A percentile compares a stretch with the other conserved stretches of the same genome.
phyloP scores from a whole-genome alignment of 352 stramenopile genomes.

The Pythium dissimile region DNA sequence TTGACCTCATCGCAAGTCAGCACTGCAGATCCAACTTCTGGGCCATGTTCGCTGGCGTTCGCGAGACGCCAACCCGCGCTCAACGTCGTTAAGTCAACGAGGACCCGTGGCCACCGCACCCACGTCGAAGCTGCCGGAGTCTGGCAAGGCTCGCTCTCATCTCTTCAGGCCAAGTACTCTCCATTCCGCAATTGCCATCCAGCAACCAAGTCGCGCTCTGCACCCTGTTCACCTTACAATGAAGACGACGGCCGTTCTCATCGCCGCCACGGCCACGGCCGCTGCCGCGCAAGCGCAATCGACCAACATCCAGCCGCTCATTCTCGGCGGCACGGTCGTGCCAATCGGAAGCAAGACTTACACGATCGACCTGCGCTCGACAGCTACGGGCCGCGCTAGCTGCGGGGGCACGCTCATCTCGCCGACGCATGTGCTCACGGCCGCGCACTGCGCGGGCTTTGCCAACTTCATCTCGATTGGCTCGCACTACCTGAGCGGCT shows the following conservation, averaged over 20 bases:
- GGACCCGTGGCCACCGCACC: too few relatives aligned
- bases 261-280: background rate
- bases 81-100: too few relatives aligned
- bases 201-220: too few relatives aligned
- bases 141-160: too few relatives aligned
- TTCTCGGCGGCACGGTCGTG: slow-evolving; percentile 38
- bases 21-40: too few relatives aligned
- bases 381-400: slow-evolving; percentile 19
- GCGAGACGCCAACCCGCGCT: too few relatives aligned
- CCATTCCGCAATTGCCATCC: too few relatives aligned
- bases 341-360: slow-evolving; percentile 47
- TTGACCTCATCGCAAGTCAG: too few relatives aligned
- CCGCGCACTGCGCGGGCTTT: slow-evolving; percentile 4
- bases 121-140: too few relatives aligned
- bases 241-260: background rate
- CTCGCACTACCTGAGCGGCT: slow-evolving; percentile 16
- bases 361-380: slow-evolving; percentile 36
- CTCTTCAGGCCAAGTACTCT: too few relatives aligned
- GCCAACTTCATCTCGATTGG: slow-evolving; percentile 11
- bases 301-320: slow-evolving; percentile 30
- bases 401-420: slow-evolving; percentile 27
- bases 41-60: too few relatives aligned
- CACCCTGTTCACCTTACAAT: background rate
- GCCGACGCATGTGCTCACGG: slow-evolving; percentile 19
- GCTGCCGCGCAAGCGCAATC: background rate